Base-by-base conservation (phyloP, 768 basidiomycete species). In the Butyriboletus loyo region DNA sequence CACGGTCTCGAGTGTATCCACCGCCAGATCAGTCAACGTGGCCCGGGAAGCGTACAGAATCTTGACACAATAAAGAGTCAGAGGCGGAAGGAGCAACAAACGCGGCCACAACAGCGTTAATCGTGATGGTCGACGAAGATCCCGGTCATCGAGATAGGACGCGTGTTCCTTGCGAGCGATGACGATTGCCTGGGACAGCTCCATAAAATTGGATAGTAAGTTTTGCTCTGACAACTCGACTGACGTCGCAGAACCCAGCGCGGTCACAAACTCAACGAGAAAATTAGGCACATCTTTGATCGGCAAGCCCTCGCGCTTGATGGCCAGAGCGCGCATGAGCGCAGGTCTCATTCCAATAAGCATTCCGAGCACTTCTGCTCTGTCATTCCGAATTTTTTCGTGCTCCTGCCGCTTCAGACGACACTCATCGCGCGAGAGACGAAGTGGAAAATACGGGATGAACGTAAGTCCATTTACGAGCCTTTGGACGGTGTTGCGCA, bases 81-180 rank as follows among this genome's bases (percentile, higher is more conserved):
- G 64, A 0, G 92, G 85, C 0, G 95, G 93, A 17, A 91, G 68
- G 31, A 96, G 65, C 22, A 98, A 70, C 9, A 94, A 69, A 27
- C 80, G 84, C 1, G 94, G 93, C 95, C 96, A 98, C 22, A 87
- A 53, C 8, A 85, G 80, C 1, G 83, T 81, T 15, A 90, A 64
- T 5, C 79, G 73, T 2, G 83, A 82, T 0, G 96, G 96, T 15
- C 88, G 82, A 19, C 74, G 68, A 42, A 96, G 81, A 22, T 66
- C 70, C 5, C 63, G 63, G 5, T 17, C 53, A n/a, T 64, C 56
- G 38, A 75, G 58, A 47, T 42, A 78, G 25, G 46, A 63, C 41
- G 46, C 55, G 46, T 68, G 68, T 4, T 62, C 68, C 52, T 65
- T 62, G 53, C 69, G 72, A 13, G 68, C 59, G 43, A 59, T 41